Base-by-base conservation (phyloP, 345 rosid species). In the Camelina sativa region DNA sequence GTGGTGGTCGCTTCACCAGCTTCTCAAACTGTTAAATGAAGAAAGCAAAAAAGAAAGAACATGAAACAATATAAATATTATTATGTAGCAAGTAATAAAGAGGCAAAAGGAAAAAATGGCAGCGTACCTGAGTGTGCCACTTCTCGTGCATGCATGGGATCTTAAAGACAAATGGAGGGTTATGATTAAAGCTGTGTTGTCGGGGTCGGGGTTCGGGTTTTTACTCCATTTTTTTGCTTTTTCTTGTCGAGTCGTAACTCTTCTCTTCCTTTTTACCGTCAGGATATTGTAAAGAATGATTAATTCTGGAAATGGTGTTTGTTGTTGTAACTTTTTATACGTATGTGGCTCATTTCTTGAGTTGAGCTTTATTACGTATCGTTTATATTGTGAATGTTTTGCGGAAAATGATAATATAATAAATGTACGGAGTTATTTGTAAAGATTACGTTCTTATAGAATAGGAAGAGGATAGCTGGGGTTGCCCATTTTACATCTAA, bases 111-210 rank as follows among this genome's bases (percentile, higher is more conserved):
- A 32, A 55, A 53, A 69, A 44, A 54, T 61, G 64, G 61, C 22
- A 59, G 72, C 68, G 77, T 58, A 65, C 51, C 63, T 32, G 58
- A 44, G 70, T 52, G 68, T 74, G 76, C 75, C 82, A 78, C 78
- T 79, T 83, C 77, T 72, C 77, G 62, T 69, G 41, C 86, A 81
- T 81, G 88, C 89, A 82, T 69, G 82, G 74, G 76, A 59, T 32
- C 52, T 73, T 34, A 11, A 13, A 32, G 83, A 78, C 84, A 83
- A 71, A 54, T 81, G 83, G 51, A 75, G 52, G 76, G 77, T 61
- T 35, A 32, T 8, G 57, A 59, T 61, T 60, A 53, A 67, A 72
- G 43, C n/a, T 17, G 48, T 32, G 34, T 52, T 60, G 56, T 60
- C 67, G 67, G 66, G 69, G 68, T 77, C 62, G 22, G 34, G 37